Evolutionary conservation across 225 moss, liverwort and hornwort species (phyloP), one percentile per base, ranked within the genome.

Genomic region (Rhytidiadelphus loreus): DNA sequence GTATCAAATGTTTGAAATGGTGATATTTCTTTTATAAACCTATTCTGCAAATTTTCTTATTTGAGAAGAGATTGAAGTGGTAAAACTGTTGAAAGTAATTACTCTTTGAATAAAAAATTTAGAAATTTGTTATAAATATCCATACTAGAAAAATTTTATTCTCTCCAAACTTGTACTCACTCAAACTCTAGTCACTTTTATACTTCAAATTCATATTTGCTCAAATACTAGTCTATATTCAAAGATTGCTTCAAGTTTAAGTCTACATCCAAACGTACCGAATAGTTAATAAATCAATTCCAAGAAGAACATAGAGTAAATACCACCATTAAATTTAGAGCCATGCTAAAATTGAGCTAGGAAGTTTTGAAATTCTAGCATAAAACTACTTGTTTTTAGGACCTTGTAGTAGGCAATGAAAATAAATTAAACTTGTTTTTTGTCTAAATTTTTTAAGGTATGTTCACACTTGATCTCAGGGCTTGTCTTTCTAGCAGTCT

Each of bases 71-170:
- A 44, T 44, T 72, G 44, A 44, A 44, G 17, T 29, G 1, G 9
- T 29, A 72, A 44, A 44, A 29, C 29, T 72, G 17, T 17, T 72
- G 3, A 72, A 43, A 28, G 15, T 28, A 16, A 1, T 16, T 71
- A 71, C 0, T 0, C 0, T 3, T 71, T 5, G 1, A 29, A 3
- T 44, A 6, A 26, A 14, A 16, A 43, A 2, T 43, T 15, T 41
- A 26, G 26, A 29, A 72, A 6, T 28, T 44, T 72, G 28, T 29
- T 15, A 6, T 28, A 17, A 3, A 10, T 6, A 44, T 43, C 10
- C 0, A 44, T 29, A 44, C 3, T 16, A 43, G 6, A 2, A 72
- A 29, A 44, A 29, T 72, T 72, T 1, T 44, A 44, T 72, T 44
- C 17, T 44, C 1, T 29, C 4, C 6, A 72, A 16, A 43, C 16